phyloP scores from a whole-genome alignment of 2,329 filamentous ascomycete species.

The Gaeumannomyces tritici region DNA sequence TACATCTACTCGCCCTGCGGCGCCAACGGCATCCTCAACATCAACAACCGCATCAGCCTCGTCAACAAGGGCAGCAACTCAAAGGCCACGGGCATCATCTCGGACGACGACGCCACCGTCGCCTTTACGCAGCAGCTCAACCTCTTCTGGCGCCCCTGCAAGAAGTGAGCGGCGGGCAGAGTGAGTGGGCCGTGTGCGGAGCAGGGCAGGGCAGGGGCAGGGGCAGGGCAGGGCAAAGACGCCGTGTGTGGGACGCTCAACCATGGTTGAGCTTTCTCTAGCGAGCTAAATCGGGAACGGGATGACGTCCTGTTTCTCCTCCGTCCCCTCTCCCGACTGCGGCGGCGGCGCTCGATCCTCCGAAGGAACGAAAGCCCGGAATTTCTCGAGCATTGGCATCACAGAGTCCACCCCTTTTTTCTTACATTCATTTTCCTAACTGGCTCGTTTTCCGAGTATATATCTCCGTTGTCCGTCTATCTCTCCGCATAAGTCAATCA shows the following conservation, averaged over 20 bases:
- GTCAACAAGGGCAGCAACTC: constrained; percentile 20
- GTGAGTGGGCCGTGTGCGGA: no score
- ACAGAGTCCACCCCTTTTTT: constrained; percentile 2
- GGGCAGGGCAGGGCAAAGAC: no score
- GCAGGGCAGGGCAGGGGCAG: no score
- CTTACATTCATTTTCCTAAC: constrained; percentile 6
- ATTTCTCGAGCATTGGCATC: background rate
- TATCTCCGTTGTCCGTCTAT: constrained; percentile 3
- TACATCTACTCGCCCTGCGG: constrained; percentile 36
- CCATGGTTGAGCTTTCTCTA: no score
- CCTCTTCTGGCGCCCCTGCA: constrained; percentile 25
- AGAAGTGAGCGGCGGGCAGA: constrained; percentile 9
- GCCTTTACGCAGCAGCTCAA: constrained; percentile 34
- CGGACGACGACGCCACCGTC: constrained; percentile 34
- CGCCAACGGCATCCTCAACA: constrained; percentile 33
- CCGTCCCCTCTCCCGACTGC: background rate
- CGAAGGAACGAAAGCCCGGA: background rate
- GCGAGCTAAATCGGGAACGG: background rate
- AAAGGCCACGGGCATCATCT: constrained; percentile 27
- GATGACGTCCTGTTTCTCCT: background rate
- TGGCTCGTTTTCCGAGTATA: constrained; percentile 4
- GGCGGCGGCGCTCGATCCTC: background rate
- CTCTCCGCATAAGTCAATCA: constrained; percentile 19
- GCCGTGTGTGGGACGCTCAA: no score
- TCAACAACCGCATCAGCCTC: constrained; percentile 35